Evolutionary conservation across 2,329 filamentous ascomycete species (phyloP).

Genomic region (Macrophomina phaseolina): DNA sequence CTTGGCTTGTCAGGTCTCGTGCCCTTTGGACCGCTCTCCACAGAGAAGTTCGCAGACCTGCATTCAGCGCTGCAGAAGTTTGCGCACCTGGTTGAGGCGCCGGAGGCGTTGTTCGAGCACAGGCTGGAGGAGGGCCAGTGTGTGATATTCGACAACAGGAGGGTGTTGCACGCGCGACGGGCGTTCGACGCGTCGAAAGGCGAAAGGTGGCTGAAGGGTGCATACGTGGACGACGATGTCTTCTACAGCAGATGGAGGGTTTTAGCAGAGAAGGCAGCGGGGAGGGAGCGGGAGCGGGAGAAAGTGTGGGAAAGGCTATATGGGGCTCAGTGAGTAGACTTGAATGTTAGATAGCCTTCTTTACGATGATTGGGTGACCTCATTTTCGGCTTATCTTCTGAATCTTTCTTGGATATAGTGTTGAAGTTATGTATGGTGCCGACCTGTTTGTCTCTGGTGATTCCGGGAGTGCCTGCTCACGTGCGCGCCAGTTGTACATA

Average conservation of each 20-base stretch:
- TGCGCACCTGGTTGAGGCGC: conserved; percentile 62
- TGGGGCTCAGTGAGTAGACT: not conserved
- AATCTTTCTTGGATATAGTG: too few species aligned
- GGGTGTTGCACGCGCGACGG: conserved; percentile 81
- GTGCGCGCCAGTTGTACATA: too few species aligned
- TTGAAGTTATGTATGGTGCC: too few species aligned
- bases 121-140: conserved; percentile 82
- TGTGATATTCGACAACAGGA: conserved; percentile 88
- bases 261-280: conserved; percentile 7
- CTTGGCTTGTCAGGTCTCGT: not conserved
- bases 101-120: conserved; percentile 68
- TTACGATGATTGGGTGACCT: too few species aligned
- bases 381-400: too few species aligned
- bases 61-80: conserved; percentile 59
- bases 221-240: conserved; percentile 77
- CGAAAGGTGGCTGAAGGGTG: conserved; percentile 81
- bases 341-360: too few species aligned
- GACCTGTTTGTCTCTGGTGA: too few species aligned
- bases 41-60: not conserved
- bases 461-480: too few species aligned
- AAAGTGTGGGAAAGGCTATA: not conserved
- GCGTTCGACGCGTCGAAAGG: conserved; percentile 73
- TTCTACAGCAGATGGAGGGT: conserved; percentile 46
- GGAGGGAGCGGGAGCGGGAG: not conserved
- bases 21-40: not conserved